A percentile compares a stretch with the other conserved stretches of the same genome.
Evolutionary conservation across 2,329 filamentous ascomycete genomes (phyloP).

Genomic region (Periconia macrospinosa): DNA sequence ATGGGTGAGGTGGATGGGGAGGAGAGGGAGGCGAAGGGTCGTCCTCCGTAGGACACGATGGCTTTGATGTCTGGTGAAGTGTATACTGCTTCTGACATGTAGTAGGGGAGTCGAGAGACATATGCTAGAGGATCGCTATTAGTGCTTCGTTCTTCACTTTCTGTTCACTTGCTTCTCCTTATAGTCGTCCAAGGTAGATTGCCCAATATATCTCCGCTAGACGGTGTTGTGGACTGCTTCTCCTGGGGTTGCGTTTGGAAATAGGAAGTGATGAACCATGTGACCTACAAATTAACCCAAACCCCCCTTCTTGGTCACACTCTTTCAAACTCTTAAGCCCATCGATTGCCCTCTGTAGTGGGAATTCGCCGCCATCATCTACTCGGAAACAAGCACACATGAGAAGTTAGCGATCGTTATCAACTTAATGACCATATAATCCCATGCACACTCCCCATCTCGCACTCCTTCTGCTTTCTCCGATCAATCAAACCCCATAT

Average conservation of each 20-base stretch:
- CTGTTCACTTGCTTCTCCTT: background rate
- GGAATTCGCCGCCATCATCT: slow-evolving; percentile 37
- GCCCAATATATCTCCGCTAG: background rate
- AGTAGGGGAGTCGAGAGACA: slow-evolving; percentile 32
- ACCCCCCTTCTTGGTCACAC: slow-evolving; percentile 27
- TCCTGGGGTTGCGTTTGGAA: background rate
- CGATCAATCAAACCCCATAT: background rate
- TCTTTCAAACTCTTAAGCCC: slow-evolving; percentile 22
- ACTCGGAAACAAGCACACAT: background rate
- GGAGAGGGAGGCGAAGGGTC: slow-evolving; percentile 27
- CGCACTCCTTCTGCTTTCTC: too few relatives aligned
- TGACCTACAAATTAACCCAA: slow-evolving; percentile 36
- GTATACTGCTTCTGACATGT: slow-evolving; percentile 31
- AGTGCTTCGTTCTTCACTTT: background rate
- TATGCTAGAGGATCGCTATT: slow-evolving; percentile 24
- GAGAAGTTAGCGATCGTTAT: background rate
- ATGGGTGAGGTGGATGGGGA: slow-evolving; percentile 7
- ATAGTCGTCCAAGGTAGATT: background rate
- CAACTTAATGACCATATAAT: background rate
- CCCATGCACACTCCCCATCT: background rate
- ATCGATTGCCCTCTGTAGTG: slow-evolving; percentile 29
- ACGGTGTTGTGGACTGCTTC: too few relatives aligned
- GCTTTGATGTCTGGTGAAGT: slow-evolving; percentile 31
- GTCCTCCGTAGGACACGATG: slow-evolving; percentile 35
- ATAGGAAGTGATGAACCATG: background rate